Evolutionary conservation across 108 stramenopile genomes (phyloP).

Genomic region (Mediolabrus comicus): DNA sequence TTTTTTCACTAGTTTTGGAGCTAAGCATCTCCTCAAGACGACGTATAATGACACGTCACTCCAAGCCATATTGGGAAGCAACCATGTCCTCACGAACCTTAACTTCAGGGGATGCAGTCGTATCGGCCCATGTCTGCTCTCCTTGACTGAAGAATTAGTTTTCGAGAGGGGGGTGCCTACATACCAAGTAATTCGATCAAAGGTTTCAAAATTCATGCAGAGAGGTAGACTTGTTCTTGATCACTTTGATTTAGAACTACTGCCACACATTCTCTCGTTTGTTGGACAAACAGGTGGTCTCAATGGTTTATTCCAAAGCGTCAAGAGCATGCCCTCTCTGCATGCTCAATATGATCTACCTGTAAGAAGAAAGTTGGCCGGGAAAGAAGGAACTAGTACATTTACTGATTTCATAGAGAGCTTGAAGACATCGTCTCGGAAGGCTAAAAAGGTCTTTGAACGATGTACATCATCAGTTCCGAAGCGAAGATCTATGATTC

Average conservation of each 20-base stretch:
- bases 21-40: conserved; percentile 1
- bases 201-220: neutral
- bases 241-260: conserved; percentile 3
- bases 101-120: conserved; percentile 18
- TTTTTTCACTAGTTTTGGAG: conserved; percentile 19
- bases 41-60: conserved; percentile 13
- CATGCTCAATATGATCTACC: neutral
- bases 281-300: conserved; percentile 10
- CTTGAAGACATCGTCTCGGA: neutral
- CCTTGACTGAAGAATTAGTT: neutral
- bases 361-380: neutral
- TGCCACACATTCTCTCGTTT: conserved; percentile 11
- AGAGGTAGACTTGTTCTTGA: conserved; percentile 1
- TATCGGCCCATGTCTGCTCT: neutral
- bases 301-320: conserved; percentile 3
- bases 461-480: neutral
- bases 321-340: conserved; percentile 5
- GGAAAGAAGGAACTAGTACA: neutral
- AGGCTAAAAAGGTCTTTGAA: neutral
- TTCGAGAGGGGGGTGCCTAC: neutral
- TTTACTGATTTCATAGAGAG: neutral
- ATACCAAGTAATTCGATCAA: conserved; percentile 2
- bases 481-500: neutral
- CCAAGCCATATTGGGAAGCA: conserved; percentile 12
- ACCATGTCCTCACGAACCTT: conserved; percentile 18